Evolutionary conservation across 129 eudicot genomes (phyloP).

Genomic region (Flaveria bidentis): DNA sequence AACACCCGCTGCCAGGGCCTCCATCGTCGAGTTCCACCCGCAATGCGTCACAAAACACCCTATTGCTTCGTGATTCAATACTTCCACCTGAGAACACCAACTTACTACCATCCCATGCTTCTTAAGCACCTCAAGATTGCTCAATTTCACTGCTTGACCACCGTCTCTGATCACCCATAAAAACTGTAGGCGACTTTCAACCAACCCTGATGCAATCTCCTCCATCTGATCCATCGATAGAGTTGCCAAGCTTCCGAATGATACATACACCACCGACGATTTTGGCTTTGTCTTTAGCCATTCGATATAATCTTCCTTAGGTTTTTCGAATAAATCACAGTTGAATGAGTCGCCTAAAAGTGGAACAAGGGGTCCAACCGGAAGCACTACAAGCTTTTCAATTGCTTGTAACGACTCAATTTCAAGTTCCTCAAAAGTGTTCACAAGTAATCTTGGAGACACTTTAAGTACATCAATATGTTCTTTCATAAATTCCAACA

Average conservation of each 20-base stretch:
- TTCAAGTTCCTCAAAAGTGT: constrained; percentile 23
- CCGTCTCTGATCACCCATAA: constrained; percentile 8
- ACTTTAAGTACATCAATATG: constrained; percentile 23
- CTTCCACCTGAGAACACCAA: constrained; percentile 59
- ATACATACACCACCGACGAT: constrained; percentile 47
- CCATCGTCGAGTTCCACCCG: constrained; percentile 75
- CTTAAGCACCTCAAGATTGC: background rate
- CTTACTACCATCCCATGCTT: constrained; percentile 49
- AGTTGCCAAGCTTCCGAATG: constrained; percentile 62
- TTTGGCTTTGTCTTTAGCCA: constrained; percentile 56
- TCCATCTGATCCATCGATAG: constrained; percentile 42
- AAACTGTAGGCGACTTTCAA: background rate
- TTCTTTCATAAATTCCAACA: background rate
- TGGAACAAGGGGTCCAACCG: constrained; percentile 33
- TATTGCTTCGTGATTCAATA: constrained; percentile 43
- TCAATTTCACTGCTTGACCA: background rate
- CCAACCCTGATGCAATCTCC: constrained; percentile 42
- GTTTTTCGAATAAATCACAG: constrained; percentile 20
- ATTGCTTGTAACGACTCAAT: constrained; percentile 11
- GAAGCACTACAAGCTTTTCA: constrained; percentile 14
- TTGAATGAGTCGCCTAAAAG: background rate
- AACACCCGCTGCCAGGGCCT: constrained; percentile 57
- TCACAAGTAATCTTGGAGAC: constrained; percentile 28
- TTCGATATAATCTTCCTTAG: constrained; percentile 4
- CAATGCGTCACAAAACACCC: constrained; percentile 70